Percentiles rank a stretch among this genome's conserved stretches.
These are phyloP conservation scores for Miamiensis avidus DNA, from an alignment of 169 alveolate species.

Conservation along the genomic window DNA sequence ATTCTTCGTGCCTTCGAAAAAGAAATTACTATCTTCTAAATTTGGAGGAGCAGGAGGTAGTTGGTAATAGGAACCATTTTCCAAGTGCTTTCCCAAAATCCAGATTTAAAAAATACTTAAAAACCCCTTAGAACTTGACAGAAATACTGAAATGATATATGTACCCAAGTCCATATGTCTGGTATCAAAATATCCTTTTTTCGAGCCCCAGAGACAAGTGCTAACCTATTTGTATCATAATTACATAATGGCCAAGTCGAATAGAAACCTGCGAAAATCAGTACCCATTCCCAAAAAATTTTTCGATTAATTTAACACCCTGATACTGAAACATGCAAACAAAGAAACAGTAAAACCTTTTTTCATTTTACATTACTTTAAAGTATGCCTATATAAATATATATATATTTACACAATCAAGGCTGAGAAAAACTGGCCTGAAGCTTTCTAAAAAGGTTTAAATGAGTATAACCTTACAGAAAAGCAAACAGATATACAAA, in stretches of 20 bases:
- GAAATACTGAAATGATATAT: not conserved
- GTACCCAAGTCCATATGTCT: not conserved
- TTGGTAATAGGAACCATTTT: no score
- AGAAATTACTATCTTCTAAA: no score
- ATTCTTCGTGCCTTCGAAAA: not conserved
- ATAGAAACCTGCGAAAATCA: not conserved
- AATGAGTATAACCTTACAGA: no score
- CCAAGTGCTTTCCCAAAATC: not conserved
- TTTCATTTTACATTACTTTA: no score
- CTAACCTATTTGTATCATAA: not conserved
- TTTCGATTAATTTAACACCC: not conserved
- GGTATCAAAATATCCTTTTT: not conserved
- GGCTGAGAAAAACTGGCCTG: not conserved
- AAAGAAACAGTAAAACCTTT: not conserved
- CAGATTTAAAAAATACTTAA: not conserved
- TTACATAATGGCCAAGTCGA: not conserved
- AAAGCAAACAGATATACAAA: no score
- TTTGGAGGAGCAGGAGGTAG: no score
- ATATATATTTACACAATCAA: not conserved
- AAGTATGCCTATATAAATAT: not conserved
- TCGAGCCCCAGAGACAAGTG: not conserved
- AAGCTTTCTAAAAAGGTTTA: no score
- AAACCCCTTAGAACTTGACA: not conserved
- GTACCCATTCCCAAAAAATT: not conserved
- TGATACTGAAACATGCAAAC: not conserved